Evolutionary conservation across 108 stramenopile genomes (phyloP).

Genomic region (Cyclotella atomus): DNA sequence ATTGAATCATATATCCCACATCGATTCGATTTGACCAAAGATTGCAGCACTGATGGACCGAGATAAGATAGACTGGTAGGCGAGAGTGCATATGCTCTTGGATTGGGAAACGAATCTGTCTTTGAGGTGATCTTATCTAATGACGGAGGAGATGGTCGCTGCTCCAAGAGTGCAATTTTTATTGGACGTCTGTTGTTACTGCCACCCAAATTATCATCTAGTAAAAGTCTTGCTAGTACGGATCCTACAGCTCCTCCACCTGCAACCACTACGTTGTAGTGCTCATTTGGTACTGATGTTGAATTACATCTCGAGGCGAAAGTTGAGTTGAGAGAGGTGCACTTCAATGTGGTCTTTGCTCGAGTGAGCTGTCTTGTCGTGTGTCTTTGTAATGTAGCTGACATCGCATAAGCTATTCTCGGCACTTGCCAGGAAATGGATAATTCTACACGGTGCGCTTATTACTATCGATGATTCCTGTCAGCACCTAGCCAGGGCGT

Average conservation of each 20-base stretch:
- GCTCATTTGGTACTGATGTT: constrained; percentile 11
- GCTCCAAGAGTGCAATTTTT: constrained; percentile 43
- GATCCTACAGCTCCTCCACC: constrained; percentile 85
- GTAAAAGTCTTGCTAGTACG: constrained; percentile 60
- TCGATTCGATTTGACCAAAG: constrained; percentile 39
- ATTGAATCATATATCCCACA: constrained; percentile 74
- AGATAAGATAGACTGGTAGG: constrained; percentile 66
- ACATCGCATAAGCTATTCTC: no score
- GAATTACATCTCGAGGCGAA: no score
- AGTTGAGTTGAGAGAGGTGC: not conserved
- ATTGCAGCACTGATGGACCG: constrained; percentile 41
- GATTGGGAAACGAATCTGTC: constrained; percentile 50
- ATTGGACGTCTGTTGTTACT: constrained; percentile 39
- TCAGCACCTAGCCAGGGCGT: no score
- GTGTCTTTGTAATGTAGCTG: not conserved
- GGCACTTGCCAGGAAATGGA: no score
- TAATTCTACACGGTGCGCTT: no score
- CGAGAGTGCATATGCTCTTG: constrained; percentile 87
- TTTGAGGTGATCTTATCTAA: constrained; percentile 5
- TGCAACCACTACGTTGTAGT: constrained; percentile 73
- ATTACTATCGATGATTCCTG: no score
- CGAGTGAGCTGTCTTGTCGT: not conserved
- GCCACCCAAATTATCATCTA: constrained; percentile 24
- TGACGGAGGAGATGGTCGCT: constrained; percentile 32
- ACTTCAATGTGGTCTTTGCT: not conserved